Conservation (phyloP, 306 rosid species). For the Neltuma alba region DNA sequence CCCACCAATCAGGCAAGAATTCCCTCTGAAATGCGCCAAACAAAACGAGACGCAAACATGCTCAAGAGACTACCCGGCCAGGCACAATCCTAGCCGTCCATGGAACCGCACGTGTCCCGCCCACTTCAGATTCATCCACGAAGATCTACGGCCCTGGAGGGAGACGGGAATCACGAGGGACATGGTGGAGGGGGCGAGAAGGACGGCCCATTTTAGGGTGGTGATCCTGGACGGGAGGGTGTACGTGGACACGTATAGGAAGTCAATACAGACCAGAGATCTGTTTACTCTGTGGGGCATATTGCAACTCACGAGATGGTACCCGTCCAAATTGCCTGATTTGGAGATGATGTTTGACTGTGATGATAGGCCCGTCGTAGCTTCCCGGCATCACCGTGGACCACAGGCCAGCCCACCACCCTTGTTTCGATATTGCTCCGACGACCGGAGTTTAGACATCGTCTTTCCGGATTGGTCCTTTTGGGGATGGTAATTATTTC, state of each 20-base stretch:
- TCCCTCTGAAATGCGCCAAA: not conserved
- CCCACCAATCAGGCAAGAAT: not conserved
- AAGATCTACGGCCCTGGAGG: constrained; percentile 78
- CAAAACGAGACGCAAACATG: constrained; percentile 43
- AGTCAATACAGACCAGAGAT: constrained; percentile 72
- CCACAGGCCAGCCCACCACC: constrained; percentile 58
- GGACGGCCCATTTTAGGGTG: constrained; percentile 62
- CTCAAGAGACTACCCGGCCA: constrained; percentile 6
- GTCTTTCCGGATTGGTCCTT: constrained; percentile 98
- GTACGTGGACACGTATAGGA: constrained; percentile 61
- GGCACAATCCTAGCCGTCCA: not conserved
- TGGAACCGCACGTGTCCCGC: constrained; percentile 54
- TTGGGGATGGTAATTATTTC: constrained; percentile 95
- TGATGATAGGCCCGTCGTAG: constrained; percentile 68
- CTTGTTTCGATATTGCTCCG: constrained; percentile 67
- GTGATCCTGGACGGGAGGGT: constrained; percentile 63
- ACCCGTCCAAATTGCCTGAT: constrained; percentile 70
- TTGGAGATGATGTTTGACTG: constrained; percentile 84
- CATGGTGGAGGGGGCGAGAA: constrained; percentile 64
- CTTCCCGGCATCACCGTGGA: constrained; percentile 28
- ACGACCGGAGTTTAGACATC: constrained; percentile 59
- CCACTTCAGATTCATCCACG: constrained; percentile 80
- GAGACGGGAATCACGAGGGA: constrained; percentile 61
- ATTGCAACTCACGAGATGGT: constrained; percentile 65
- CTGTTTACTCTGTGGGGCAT: constrained; percentile 81